Conservation (phyloP, 495 filamentous ascomycete species). For the Chlorociboria aeruginascens region DNA sequence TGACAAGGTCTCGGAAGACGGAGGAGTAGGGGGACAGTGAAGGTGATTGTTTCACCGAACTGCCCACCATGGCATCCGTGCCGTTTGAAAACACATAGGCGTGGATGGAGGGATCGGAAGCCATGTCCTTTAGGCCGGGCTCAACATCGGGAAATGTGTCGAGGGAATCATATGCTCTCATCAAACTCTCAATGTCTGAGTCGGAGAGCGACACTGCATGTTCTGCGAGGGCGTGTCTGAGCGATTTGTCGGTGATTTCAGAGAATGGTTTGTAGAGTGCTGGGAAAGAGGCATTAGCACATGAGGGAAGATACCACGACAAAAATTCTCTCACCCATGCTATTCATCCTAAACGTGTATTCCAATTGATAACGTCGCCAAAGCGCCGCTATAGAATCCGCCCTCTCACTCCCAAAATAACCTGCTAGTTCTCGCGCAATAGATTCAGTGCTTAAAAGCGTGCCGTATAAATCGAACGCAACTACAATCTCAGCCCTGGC, state of each 20-base stretch:
- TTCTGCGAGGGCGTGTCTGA: constrained; percentile 52
- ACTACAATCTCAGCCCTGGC: constrained; percentile 32
- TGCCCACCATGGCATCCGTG: constrained; percentile 47
- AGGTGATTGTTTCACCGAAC: constrained; percentile 43
- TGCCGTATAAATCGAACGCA: constrained; percentile 70
- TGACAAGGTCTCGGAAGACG: constrained; percentile 45
- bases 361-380: constrained; percentile 57
- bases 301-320: background rate
- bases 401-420: constrained; percentile 41
- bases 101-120: constrained; percentile 27
- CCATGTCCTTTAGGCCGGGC: constrained; percentile 33
- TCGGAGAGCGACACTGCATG: constrained; percentile 30
- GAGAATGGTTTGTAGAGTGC: constrained; percentile 53
- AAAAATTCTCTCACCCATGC: constrained; percentile 47
- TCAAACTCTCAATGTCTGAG: constrained; percentile 32
- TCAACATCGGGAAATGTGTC: constrained; percentile 58
- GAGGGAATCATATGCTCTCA: constrained; percentile 58
- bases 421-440: constrained; percentile 42
- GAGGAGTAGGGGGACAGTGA: constrained; percentile 33
- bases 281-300: constrained; percentile 19
- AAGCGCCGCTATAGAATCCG: constrained; percentile 39
- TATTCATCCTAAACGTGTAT: constrained; percentile 73
- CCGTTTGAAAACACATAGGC: constrained; percentile 71
- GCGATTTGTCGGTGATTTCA: constrained; percentile 48
- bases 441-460: constrained; percentile 56